phyloP scores from a whole-genome alignment of 1,139 yeast species.

The Saccharomyces uvarum region DNA sequence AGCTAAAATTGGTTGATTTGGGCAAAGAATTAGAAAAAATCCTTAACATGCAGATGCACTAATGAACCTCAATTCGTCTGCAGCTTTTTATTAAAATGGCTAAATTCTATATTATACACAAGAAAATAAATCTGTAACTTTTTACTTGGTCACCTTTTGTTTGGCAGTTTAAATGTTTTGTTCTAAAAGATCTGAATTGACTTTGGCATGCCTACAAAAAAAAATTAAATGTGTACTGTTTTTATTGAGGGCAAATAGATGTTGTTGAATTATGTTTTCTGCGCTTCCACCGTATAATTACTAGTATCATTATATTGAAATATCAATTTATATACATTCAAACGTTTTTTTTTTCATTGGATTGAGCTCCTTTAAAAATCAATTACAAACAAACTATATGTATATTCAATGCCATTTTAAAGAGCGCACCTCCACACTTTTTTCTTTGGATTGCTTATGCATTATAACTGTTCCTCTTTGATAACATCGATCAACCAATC shows the following conservation, averaged over 20 bases:
- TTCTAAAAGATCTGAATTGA: not conserved
- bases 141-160: not conserved
- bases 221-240: too few species aligned
- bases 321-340: not conserved
- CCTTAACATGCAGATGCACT: not conserved
- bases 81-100: too few species aligned
- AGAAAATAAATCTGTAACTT: too few species aligned
- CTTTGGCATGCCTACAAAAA: too few species aligned
- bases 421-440: not conserved
- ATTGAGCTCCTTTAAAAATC: not conserved
- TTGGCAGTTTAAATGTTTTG: not conserved
- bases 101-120: too few species aligned
- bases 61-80: not conserved
- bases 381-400: not conserved
- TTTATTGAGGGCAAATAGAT: not conserved
- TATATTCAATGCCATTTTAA: not conserved
- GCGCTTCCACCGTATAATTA: not conserved
- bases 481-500: constrained; percentile 97
- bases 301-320: not conserved
- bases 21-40: not conserved
- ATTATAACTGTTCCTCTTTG: constrained; percentile 73
- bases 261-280: too few species aligned
- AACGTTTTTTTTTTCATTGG: not conserved
- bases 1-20: not conserved
- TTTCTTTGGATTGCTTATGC: not conserved